Evolutionary conservation across 2,329 filamentous ascomycete species (phyloP), one percentile per base, ranked within the genome.

Genomic region (Paraphoma sp.): DNA sequence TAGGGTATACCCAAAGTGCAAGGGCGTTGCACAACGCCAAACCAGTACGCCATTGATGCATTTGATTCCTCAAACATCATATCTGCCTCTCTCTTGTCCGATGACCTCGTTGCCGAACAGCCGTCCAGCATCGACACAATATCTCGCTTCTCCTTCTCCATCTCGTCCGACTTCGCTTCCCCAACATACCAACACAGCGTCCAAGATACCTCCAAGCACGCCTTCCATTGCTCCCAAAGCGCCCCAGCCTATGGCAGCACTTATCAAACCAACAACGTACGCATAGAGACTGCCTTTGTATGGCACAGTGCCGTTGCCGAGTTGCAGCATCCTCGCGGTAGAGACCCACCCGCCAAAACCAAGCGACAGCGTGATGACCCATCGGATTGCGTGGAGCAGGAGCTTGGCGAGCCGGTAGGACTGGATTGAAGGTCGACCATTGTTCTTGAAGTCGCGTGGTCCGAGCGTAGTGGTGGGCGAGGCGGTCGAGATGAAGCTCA

Each of bases 291-390:
- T 97, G 8, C 95, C 95, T 45, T 86, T 86, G 48, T 76, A 79
- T 46, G 54, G 76, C 67, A 60, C 76, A 60, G 47, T 54, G 76
- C 87, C 57, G 80, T 79, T 70, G 79, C 73, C 81, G 17, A 95
- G 81, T 49, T 84, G 82, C 4, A 97, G 81, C 76, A 90, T 89
- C 60, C 92, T 88, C 10, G 95, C 93, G 36, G 93, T 96, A 45
- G 92, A 90, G 8, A 98, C 92, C 95, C 95, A 99, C n/a, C 92
- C 94, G 4, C 91, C 93, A 70, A 98, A 96, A 0, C 94, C 94
- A 30, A 99, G 85, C 0, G 89, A 91, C 45, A 93, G 87, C 0
- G 92, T 92, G 87, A 97, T 96, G 70, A 97, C 90, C 73, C 94
- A 91, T 16, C 94, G 87, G 1, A 93, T 95, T 3, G 94, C 92